Percentiles rank a stretch among this genome's conserved stretches.
Conservation (phyloP, 768 basidiomycete species). For the Mycena rosella region DNA sequence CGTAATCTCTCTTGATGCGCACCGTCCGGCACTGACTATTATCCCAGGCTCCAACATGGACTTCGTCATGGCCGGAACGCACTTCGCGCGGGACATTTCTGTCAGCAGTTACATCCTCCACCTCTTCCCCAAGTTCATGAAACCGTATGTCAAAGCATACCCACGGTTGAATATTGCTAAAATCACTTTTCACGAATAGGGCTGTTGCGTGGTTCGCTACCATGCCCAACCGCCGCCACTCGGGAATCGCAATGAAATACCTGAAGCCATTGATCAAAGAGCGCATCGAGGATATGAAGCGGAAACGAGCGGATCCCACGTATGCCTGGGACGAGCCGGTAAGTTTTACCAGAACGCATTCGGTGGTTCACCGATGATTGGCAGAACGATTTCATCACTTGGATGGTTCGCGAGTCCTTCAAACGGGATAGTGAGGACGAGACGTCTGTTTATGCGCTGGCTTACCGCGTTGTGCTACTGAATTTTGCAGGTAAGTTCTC, state of each 20-base stretch:
- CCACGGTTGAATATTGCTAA: background rate
- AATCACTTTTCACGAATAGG: background rate
- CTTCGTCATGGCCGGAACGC: constrained; percentile 25
- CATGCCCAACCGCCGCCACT: constrained; percentile 32
- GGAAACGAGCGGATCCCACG: constrained; percentile 24
- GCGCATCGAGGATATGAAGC: constrained; percentile 28
- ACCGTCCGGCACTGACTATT: background rate
- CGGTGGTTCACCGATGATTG: background rate
- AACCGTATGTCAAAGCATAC: constrained; percentile 14
- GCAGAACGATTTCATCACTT: constrained; percentile 36
- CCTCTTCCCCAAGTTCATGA: constrained; percentile 33
- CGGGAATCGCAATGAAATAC: constrained; percentile 30
- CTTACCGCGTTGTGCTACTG: constrained; percentile 33
- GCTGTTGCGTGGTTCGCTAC: constrained; percentile 33
- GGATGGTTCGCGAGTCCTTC: constrained; percentile 39
- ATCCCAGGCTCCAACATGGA: constrained; percentile 28
- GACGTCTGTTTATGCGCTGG: constrained; percentile 27
- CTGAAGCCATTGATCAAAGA: constrained; percentile 24
- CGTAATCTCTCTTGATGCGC: background rate
- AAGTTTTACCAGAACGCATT: background rate
- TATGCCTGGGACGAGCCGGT: constrained; percentile 33
- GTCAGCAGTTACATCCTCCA: constrained; percentile 34
- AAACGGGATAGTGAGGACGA: constrained; percentile 28
- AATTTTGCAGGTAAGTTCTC: constrained; percentile 30
- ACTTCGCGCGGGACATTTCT: constrained; percentile 27